Evolutionary conservation across 2,329 filamentous ascomycete genomes (phyloP).

Genomic region (Clarireedia sp.): DNA sequence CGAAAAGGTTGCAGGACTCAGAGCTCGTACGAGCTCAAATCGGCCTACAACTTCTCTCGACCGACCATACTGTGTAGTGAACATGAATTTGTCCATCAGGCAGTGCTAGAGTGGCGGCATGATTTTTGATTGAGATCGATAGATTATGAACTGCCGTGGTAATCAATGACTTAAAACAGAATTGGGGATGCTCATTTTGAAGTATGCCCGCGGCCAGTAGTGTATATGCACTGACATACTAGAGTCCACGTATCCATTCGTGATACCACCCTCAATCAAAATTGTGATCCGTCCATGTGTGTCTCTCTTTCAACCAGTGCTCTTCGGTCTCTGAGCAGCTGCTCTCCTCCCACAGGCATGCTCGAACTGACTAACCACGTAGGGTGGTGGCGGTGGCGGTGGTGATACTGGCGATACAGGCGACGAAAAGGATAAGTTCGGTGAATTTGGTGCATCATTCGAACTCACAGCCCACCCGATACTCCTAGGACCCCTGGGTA

Average conservation of each 20-base stretch:
- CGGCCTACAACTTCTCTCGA: no score
- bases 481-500: slow-evolving; percentile 23
- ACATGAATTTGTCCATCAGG: no score
- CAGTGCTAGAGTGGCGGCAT: no score
- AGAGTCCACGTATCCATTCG: background rate
- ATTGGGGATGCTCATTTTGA: no score
- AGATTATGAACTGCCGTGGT: no score
- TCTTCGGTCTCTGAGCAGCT: slow-evolving; percentile 14
- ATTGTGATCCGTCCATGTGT: background rate
- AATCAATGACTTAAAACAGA: no score
- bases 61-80: no score
- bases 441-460: slow-evolving; percentile 10
- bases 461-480: slow-evolving; percentile 27
- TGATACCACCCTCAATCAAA: background rate
- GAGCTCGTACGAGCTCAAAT: no score
- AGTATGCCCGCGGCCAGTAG: no score
- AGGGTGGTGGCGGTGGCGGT: slow-evolving; percentile 21
- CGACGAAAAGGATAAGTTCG: slow-evolving; percentile 3
- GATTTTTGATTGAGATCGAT: no score
- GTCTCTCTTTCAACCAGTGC: slow-evolving; percentile 11
- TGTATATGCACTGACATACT: no score
- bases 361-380: slow-evolving; percentile 27
- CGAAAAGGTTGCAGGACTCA: no score
- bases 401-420: background rate
- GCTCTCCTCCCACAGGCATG: slow-evolving; percentile 6